These are phyloP conservation scores for Trametes polyzona DNA, from an alignment of 1,284 basidiomycete genomes.

Conservation along the genomic window DNA sequence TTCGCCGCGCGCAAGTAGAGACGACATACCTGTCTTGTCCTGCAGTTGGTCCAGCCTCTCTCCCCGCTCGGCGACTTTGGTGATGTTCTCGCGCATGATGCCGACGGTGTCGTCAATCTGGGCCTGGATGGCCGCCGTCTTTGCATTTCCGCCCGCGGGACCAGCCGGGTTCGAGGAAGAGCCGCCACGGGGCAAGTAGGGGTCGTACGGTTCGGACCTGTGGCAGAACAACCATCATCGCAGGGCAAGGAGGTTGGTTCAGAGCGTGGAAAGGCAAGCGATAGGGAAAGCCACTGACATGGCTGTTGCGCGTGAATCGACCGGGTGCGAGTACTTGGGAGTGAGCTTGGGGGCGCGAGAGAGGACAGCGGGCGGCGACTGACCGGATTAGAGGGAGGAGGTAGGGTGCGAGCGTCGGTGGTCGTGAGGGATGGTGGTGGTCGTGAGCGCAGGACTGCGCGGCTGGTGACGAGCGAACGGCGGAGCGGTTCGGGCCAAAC, in stretches of 20 bases:
- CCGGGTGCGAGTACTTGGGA: not conserved
- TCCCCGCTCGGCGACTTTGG: constrained; percentile 93
- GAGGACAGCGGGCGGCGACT: constrained; percentile 13
- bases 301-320: constrained; percentile 20
- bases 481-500: constrained; percentile 29
- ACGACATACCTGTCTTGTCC: constrained; percentile 88
- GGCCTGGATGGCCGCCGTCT: constrained; percentile 91
- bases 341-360: constrained; percentile 11
- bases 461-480: constrained; percentile 31
- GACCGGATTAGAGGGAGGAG: constrained; percentile 29
- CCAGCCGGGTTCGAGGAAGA: constrained; percentile 59
- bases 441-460: constrained; percentile 22
- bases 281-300: constrained; percentile 30
- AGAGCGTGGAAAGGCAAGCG: constrained; percentile 11
- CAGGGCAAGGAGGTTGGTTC: constrained; percentile 8
- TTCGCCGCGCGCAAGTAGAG: not conserved
- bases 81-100: constrained; percentile 98
- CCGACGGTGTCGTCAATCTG: constrained; percentile 96
- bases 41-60: constrained; percentile 94
- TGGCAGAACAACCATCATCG: constrained; percentile 3
- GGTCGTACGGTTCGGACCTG: constrained; percentile 95
- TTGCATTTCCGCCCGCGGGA: constrained; percentile 62
- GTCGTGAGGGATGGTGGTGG: constrained; percentile 33
- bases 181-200: constrained; percentile 88
- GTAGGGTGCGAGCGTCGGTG: constrained; percentile 25